A percentile compares a stretch with the other conserved stretches of the same genome.
phyloP scores from a whole-genome alignment of 768 basidiomycete genomes.

The Psilocybe sp. region DNA sequence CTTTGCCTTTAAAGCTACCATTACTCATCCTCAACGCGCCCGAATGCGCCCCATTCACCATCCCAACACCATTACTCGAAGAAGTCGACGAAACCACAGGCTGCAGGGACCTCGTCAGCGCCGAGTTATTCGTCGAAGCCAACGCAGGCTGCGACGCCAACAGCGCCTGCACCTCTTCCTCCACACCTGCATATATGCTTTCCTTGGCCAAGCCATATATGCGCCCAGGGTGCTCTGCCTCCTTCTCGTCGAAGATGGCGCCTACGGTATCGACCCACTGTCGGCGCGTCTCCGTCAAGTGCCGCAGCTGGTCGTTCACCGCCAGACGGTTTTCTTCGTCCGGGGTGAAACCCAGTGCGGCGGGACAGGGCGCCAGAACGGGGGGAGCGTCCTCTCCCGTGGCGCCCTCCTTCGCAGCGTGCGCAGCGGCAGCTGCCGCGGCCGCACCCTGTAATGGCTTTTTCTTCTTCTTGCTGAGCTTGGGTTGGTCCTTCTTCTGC shows the following conservation, averaged over 20 bases:
- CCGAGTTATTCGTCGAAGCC: conserved; percentile 15
- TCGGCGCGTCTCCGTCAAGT: conserved; percentile 72
- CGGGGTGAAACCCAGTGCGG: conserved; percentile 65
- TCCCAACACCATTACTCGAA: conserved; percentile 7
- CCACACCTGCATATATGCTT: conserved; percentile 76
- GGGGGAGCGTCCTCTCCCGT: conserved; percentile 30
- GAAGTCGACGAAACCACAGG: not conserved
- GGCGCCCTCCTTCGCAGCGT: conserved; percentile 26
- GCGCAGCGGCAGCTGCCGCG: conserved; percentile 19
- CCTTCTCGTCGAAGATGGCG: conserved; percentile 71
- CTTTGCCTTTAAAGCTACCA: conserved; percentile 45
- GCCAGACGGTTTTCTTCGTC: conserved; percentile 64
- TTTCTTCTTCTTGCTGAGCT: conserved; percentile 80
- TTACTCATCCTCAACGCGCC: conserved; percentile 21
- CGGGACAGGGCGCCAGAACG: conserved; percentile 59
- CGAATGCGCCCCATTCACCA: conserved; percentile 11
- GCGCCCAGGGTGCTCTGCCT: conserved; percentile 56
- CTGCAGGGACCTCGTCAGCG: not conserved
- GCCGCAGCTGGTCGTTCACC: conserved; percentile 65
- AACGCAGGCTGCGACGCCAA: conserved; percentile 17
- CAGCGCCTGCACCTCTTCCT: conserved; percentile 53
- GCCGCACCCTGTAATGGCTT: conserved; percentile 32
- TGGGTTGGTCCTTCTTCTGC: conserved; percentile 78
- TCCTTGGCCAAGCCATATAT: conserved; percentile 75
- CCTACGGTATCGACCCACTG: conserved; percentile 81